Evolutionary conservation across 192 early-diverging fungal species (phyloP).

Genomic region (Coemansia sp.): DNA sequence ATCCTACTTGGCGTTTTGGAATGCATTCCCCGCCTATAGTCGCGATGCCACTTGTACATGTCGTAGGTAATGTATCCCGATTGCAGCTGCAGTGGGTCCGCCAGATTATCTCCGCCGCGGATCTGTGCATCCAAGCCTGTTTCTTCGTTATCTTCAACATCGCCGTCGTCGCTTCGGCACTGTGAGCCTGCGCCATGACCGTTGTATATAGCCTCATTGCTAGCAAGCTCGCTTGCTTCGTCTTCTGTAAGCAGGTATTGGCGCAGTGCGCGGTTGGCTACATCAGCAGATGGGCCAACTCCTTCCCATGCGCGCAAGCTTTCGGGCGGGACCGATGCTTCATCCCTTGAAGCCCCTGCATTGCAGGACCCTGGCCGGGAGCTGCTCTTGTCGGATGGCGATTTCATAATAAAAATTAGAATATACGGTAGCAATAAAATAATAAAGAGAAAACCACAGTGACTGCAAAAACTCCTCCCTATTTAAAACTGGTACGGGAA

Average conservation of each 20-base stretch:
- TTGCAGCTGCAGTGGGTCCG: conserved; percentile 54
- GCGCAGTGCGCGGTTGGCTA: conserved; percentile 25
- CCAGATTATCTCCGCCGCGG: conserved; percentile 8
- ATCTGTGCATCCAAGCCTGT: neutral
- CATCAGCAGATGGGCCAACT: conserved; percentile 11
- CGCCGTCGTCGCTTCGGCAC: conserved; percentile 9
- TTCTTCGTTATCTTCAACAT: conserved; percentile 9
- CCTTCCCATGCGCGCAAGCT: neutral
- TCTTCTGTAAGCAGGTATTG: conserved; percentile 34
- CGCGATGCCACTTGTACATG: conserved; percentile 79
- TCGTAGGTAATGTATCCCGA: conserved; percentile 80
- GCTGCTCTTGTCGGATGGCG: neutral
- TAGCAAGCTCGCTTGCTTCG: conserved; percentile 19
- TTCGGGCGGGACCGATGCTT: neutral
- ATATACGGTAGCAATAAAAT: too few relatives aligned
- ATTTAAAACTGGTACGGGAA: too few relatives aligned
- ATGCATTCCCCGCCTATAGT: conserved; percentile 44
- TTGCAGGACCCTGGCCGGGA: conserved; percentile 1
- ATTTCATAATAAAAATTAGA: too few relatives aligned
- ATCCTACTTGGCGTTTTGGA: neutral
- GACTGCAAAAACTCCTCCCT: too few relatives aligned
- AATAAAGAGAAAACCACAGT: too few relatives aligned
- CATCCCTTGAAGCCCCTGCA: neutral
- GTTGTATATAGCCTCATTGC: neutral
- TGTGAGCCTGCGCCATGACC: conserved; percentile 5